phyloP scores from a whole-genome alignment of 306 rosid genomes.

The Prunus campanulata region DNA sequence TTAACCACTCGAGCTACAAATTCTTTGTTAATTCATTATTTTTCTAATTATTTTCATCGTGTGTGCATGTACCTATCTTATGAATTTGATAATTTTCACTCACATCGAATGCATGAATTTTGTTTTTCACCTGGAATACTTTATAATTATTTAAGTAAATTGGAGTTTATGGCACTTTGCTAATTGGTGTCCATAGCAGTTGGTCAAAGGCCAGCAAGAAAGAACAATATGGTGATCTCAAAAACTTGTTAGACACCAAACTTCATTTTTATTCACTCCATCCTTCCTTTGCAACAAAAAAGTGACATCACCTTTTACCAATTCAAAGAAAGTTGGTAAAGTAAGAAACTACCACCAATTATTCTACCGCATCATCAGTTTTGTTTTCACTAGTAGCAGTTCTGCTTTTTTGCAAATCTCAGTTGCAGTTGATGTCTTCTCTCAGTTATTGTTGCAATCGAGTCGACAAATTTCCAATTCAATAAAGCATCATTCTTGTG shows the following conservation, averaged over 20 bases:
- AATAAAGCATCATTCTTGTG: not conserved
- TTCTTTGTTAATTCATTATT: fast-evolving
- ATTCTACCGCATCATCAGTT: not conserved
- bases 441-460: not conserved
- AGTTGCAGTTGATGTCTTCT: no score
- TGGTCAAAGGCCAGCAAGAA: not conserved
- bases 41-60: no score
- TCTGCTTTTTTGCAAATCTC: no score
- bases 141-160: not conserved
- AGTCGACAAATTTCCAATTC: not conserved
- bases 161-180: not conserved
- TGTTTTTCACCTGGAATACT: not conserved
- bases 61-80: no score
- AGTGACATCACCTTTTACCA: not conserved
- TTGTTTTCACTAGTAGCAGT: no score
- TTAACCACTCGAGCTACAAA: no score
- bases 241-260: not conserved
- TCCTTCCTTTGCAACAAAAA: not conserved
- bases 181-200: no score
- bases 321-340: constrained; percentile 5
- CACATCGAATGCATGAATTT: not conserved
- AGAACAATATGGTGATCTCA: not conserved
- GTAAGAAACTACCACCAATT: not conserved
- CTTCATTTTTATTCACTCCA: not conserved
- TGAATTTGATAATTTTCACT: not conserved